Evolutionary conservation across 257 asterid genomes (phyloP), one percentile per base, ranked within the genome.

Genomic region (Fraxinus excelsior): DNA sequence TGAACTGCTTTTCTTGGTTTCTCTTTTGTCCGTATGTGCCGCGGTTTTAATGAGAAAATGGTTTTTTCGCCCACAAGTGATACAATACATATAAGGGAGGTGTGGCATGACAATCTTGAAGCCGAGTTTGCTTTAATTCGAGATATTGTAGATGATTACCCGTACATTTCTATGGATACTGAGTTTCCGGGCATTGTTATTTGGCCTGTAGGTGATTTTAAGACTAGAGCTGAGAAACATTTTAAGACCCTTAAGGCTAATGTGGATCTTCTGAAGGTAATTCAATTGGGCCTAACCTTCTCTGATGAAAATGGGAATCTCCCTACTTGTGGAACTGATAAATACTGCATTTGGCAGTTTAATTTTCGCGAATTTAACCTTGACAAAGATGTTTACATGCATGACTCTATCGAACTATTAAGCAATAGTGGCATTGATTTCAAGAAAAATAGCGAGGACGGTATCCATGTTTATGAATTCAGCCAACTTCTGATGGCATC

Each of bases 301-400:
- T 67, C 88, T 11, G 85, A 81, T 73, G 80, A 76, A 8, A 74
- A 81, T 18, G 88, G 88, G 62, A 84, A 73, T 66, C 88, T 84
- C 38, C 88, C 88, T 16, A 84, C 85, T 7, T 84, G 85, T 81
- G 85, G 84, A 70, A 81, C 85, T 16, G 85, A 68, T 9, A 78
- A 82, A 60, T 81, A 21, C 78, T 84, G 85, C 62, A 42, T 84
- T 13, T 84, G 85, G 85, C 85, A 84, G 67, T 81, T 84, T 82
- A 84, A 79, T 70, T 84, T 84, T 26, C 85, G 88, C 4, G 88
- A 84, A 68, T 84, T 84, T 44, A 73, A 78, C 60, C 76, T 76
- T 44, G 58, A 79, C 16, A 80, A 79, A 37, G 88, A 84, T 67
- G 71, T 84, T 26, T 81, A 79, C 76, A 77, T 81, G 25, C 80